These are phyloP conservation scores for Avena insularis DNA, from an alignment of 176 grass and related monocot species.

Conservation along the genomic window DNA sequence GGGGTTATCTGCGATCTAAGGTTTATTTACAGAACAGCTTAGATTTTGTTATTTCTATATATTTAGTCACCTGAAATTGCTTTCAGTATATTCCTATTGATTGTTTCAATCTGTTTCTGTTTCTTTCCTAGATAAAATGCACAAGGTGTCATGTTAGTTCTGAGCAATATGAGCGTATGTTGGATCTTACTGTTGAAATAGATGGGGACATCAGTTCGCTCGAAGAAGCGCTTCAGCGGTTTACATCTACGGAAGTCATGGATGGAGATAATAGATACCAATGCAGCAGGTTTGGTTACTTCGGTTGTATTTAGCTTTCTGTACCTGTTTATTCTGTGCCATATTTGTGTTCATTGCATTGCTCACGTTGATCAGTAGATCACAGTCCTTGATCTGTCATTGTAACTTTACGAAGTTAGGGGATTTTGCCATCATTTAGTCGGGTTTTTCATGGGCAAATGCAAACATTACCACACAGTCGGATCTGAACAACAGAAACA, in stretches of 20 bases:
- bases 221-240: slow-evolving; percentile 82
- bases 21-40: slow-evolving; percentile 47
- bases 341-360: slow-evolving; percentile 10
- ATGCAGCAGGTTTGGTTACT: slow-evolving; percentile 65
- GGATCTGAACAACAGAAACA: slow-evolving; percentile 17
- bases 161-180: slow-evolving; percentile 75
- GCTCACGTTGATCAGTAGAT: background rate
- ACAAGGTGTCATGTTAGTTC: slow-evolving; percentile 72
- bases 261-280: slow-evolving; percentile 96
- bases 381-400: slow-evolving; percentile 12
- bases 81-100: slow-evolving; percentile 14
- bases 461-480: slow-evolving; percentile 7
- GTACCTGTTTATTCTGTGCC: background rate
- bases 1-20: slow-evolving; percentile 95
- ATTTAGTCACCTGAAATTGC: slow-evolving; percentile 15
- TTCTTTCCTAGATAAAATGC: slow-evolving; percentile 83
- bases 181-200: slow-evolving; percentile 97
- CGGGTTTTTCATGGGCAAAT: background rate
- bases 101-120: slow-evolving; percentile 11
- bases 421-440: slow-evolving; percentile 15
- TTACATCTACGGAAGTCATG: slow-evolving; percentile 91
- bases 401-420: slow-evolving; percentile 24
- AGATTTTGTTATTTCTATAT: slow-evolving; percentile 28
- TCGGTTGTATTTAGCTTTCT: slow-evolving; percentile 14
- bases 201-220: slow-evolving; percentile 84